A percentile compares a stretch with the other conserved stretches of the same genome.
Conservation (phyloP, 345 rosid species). For the Rhodomyrtus tomentosa region DNA sequence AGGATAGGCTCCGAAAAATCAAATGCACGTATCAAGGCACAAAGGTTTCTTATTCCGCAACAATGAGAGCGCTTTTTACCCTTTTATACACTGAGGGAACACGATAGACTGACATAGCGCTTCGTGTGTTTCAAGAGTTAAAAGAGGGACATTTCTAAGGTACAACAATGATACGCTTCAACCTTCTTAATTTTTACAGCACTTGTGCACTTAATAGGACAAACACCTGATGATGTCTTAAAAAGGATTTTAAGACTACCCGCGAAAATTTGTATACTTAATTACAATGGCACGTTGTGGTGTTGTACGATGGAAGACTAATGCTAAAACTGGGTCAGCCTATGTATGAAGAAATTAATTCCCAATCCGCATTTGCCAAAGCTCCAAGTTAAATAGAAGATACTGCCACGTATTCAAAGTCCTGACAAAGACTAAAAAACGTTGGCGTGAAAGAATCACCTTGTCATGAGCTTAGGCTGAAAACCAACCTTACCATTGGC, state of each 20-base stretch:
- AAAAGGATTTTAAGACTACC: background rate
- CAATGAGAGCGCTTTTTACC: background rate
- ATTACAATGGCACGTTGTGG: background rate
- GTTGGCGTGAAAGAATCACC: background rate
- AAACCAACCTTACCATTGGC: background rate
- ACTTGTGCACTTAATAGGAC: background rate
- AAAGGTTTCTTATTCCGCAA: background rate
- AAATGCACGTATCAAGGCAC: background rate
- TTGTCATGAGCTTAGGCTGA: background rate
- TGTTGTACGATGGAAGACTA: background rate
- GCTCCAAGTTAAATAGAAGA: background rate
- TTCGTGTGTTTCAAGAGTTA: no score
- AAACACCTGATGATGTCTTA: background rate
- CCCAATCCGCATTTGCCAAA: background rate
- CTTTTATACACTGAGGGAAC: background rate
- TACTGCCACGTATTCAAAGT: background rate
- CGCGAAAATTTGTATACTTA: background rate
- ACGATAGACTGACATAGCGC: no score
- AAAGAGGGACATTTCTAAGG: background rate
- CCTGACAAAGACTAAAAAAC: background rate
- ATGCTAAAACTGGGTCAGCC: background rate
- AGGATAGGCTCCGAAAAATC: background rate
- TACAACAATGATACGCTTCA: background rate
- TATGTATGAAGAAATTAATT: background rate
- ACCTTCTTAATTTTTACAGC: background rate